Base-by-base conservation (phyloP, 1,284 basidiomycete species). In the Moesziomyces sp. region DNA sequence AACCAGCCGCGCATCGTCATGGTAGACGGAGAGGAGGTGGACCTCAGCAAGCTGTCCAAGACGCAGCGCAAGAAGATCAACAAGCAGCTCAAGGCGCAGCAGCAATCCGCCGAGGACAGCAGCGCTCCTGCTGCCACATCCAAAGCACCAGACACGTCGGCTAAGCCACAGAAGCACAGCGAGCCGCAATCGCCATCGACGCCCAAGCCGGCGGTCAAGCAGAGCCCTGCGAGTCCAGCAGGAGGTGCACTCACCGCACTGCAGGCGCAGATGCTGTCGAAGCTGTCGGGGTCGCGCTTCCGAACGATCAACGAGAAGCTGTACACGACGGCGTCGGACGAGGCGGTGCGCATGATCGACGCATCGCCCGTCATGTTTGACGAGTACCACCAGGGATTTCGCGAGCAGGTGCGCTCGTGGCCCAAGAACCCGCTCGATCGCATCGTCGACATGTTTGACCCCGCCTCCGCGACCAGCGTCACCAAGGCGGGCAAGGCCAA, bases 301-400 rank as follows among this genome's bases (percentile, higher is more conserved):
- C 78, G 83, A 19, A 73, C 80, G n/a, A 76, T 84, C 66, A 84
- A 84, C 66, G 81, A 84, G 54, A 75, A 72, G 46, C 74, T 84
- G 10, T 84, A 84, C 63, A 84, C 83, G 43, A 68, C 70, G 6
- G 51, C 64, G 6, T 78, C 77, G 7, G 23, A 48, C 21, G 68
- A 78, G 21, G 82, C 83, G 3, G 66, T 79, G 7, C 38, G 56
- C 19, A 55, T 81, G 55, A 78, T 83, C 52, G 74, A 78, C 42
- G 66, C 64, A 8, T 67, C 81, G 9, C 78, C 80, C 3, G 48
- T 57, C 24, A 74, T 74, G 40, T 71, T 84, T 59, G 59, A 70
- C 48, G 81, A 77, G 46, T 84, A 84, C 53, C 83, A 84, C 67
- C 66, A 73, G 16, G 83, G 83, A 0, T 84, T 84, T 52, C 65